Percentiles rank a stretch among this genome's conserved stretches.
Conservation (phyloP, 441 rosid genomes). For the Mallotus repandus region DNA sequence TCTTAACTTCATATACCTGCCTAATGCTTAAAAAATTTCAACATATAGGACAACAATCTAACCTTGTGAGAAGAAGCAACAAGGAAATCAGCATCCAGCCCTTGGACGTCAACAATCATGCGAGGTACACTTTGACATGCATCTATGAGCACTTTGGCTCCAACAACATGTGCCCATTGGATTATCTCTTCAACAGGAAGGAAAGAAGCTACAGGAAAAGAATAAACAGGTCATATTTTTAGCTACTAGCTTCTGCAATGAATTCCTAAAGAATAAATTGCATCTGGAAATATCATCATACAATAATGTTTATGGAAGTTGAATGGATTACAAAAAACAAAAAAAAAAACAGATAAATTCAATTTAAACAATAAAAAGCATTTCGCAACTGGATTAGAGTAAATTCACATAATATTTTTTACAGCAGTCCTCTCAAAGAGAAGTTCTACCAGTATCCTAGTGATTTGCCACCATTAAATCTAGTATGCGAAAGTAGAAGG, state of each 20-base stretch:
- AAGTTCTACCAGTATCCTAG: no score
- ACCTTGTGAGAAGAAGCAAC: slow-evolving; percentile 99
- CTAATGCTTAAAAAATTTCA: slow-evolving; percentile 22
- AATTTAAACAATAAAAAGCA: no score
- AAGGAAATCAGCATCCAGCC: slow-evolving; percentile 81
- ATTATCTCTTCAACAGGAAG: slow-evolving; percentile 79
- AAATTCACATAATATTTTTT: no score
- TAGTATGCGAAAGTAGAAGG: no score
- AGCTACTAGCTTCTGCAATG: background rate
- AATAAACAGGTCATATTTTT: background rate
- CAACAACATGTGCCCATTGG: slow-evolving; percentile 67
- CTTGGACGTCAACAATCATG: slow-evolving; percentile 84
- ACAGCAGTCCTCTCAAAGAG: no score
- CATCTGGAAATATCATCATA: background rate
- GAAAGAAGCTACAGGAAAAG: slow-evolving; percentile 58
- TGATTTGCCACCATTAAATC: no score
- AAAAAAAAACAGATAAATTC: no score
- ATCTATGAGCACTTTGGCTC: slow-evolving; percentile 90
- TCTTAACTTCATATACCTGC: slow-evolving; percentile 45
- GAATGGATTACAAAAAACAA: no score
- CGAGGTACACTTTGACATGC: slow-evolving; percentile 99
- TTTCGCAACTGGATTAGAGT: no score
- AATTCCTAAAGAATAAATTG: background rate
- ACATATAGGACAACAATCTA: slow-evolving; percentile 33
- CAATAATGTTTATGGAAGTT: no score